phyloP scores from a whole-genome alignment of 225 moss, liverwort and hornwort genomes.

The Sphagnum tenellum region DNA sequence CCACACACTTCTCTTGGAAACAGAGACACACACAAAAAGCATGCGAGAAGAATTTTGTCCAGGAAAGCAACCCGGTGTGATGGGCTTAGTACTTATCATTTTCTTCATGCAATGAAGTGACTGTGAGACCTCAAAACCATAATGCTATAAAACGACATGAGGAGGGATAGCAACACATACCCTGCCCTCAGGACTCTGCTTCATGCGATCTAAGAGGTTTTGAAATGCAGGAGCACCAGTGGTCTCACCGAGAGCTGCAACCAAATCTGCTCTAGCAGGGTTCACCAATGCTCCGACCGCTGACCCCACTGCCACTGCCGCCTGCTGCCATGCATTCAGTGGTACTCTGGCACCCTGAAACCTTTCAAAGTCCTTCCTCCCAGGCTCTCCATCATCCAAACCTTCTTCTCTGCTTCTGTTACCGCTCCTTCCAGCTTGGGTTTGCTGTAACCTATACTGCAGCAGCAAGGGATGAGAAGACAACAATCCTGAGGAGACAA shows the following conservation, averaged over 20 bases:
- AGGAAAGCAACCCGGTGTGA: not conserved
- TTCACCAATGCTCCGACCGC: conserved; percentile 82
- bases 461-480: no score
- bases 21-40: no score
- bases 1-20: no score
- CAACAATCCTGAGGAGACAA: no score
- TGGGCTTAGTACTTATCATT: not conserved
- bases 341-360: conserved; percentile 31
- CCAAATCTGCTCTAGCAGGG: conserved; percentile 89
- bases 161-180: conserved; percentile 9
- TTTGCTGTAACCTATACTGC: no score
- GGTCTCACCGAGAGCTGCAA: conserved; percentile 90
- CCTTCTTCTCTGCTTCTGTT: no score
- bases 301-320: conserved; percentile 72
- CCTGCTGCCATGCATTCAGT: conserved; percentile 71
- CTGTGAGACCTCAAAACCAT: not conserved
- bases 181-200: conserved; percentile 53
- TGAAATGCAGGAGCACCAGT: conserved; percentile 79
- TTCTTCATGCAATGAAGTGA: not conserved
- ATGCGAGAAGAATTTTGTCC: not conserved
- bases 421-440: no score
- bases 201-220: conserved; percentile 70
- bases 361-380: not conserved
- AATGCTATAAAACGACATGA: no score
- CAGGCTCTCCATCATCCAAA: no score